Percentiles rank a stretch among this genome's conserved stretches.
These are phyloP conservation scores for Peronosclerospora sorghi DNA, from an alignment of 352 stramenopile species.

Conservation along the genomic window DNA sequence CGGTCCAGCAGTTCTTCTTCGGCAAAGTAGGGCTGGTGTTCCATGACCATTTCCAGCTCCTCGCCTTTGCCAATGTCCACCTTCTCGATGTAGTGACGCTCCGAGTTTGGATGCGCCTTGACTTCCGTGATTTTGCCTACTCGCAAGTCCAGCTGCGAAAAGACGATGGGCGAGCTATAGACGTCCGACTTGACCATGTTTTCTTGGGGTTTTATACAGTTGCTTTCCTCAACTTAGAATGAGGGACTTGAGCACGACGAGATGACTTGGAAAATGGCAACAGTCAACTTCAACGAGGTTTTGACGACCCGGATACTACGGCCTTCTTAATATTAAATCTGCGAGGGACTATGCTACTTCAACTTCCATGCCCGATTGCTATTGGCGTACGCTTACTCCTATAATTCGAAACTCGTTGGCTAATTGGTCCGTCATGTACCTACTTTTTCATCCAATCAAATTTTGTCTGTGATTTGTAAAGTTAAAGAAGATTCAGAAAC, in stretches of 20 bases:
- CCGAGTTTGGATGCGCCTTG: constrained; percentile 50
- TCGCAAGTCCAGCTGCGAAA: constrained; percentile 53
- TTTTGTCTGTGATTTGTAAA: too few species aligned
- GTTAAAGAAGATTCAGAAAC: background rate
- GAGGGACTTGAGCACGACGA: constrained; percentile 4
- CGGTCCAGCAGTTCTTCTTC: constrained; percentile 61
- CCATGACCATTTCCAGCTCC: constrained; percentile 62
- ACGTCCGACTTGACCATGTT: constrained; percentile 71
- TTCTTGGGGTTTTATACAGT: too few species aligned
- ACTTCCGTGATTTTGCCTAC: constrained; percentile 64
- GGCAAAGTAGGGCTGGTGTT: constrained; percentile 66
- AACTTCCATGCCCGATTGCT: too few species aligned
- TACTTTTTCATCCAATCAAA: too few species aligned
- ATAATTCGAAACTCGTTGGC: too few species aligned
- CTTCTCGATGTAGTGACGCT: constrained; percentile 66
- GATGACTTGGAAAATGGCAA: constrained; percentile 46
- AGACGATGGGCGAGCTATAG: constrained; percentile 63
- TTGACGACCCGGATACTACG: background rate
- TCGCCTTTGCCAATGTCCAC: constrained; percentile 69
- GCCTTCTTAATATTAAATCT: too few species aligned
- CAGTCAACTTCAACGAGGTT: constrained; percentile 22
- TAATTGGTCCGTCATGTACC: too few species aligned
- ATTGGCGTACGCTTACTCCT: too few species aligned
- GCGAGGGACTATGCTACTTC: background rate
- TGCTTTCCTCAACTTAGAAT: too few species aligned